A percentile compares a stretch with the other conserved stretches of the same genome.
Evolutionary conservation across 2,329 filamentous ascomycete genomes (phyloP).

Genomic region (Sporothrix pallida): DNA sequence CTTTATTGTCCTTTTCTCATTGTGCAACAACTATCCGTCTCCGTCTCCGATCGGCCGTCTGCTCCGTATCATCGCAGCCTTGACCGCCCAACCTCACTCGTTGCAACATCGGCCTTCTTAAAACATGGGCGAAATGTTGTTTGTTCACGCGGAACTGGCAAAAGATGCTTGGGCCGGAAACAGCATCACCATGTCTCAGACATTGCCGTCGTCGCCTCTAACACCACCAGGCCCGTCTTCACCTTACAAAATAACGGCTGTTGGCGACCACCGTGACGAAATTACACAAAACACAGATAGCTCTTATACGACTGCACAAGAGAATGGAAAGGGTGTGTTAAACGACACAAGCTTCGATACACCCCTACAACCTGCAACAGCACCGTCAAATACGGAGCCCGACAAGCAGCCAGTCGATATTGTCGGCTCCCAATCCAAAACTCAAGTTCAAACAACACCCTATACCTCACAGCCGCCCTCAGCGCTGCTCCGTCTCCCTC

Average conservation of each 20-base stretch:
- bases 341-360: neutral
- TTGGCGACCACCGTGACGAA: neutral
- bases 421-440: neutral
- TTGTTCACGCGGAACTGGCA: neutral
- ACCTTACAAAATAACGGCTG: neutral
- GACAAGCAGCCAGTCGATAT: neutral
- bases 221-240: neutral
- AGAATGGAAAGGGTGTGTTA: too few species aligned
- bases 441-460: neutral
- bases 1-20: neutral
- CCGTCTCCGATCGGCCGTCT: too few species aligned
- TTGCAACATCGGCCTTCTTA: too few species aligned
- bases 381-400: neutral
- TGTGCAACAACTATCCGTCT: neutral
- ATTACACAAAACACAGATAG: neutral
- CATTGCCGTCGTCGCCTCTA: neutral
- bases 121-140: conserved; percentile 20
- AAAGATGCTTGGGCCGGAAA: neutral
- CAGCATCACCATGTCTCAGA: conserved; percentile 14
- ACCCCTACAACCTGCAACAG: neutral
- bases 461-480: neutral
- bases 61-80: neutral
- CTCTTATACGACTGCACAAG: neutral
- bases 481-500: conserved; percentile 48
- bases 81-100: too few species aligned